Percentiles rank a stretch among this genome's conserved stretches.
Evolutionary conservation across 768 basidiomycete genomes (phyloP).

Genomic region (Fistulinella prunicolor): DNA sequence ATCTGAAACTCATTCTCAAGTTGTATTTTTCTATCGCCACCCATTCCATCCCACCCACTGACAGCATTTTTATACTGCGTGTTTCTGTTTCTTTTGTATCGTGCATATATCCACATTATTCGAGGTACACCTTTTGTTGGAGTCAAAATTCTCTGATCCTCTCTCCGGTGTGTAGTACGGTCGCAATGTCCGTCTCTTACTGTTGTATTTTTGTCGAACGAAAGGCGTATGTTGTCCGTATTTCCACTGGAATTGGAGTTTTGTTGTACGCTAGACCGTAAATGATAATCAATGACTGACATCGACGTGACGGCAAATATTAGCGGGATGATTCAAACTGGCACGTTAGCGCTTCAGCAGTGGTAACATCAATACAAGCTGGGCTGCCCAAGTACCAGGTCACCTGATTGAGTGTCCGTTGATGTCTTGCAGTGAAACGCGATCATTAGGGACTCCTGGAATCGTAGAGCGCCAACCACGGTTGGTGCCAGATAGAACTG

Average conservation of each 20-base stretch:
- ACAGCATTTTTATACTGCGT: slow-evolving; percentile 10
- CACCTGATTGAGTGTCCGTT: too few relatives aligned
- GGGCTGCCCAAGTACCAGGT: too few relatives aligned
- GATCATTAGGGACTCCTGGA: too few relatives aligned
- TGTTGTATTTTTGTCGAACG: slow-evolving; percentile 18
- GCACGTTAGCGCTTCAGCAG: too few relatives aligned
- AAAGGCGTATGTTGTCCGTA: slow-evolving; percentile 11
- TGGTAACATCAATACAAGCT: too few relatives aligned
- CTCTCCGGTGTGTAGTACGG: slow-evolving; percentile 1
- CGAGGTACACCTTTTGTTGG: slow-evolving; percentile 9
- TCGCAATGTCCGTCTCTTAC: slow-evolving; percentile 3
- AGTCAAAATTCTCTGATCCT: neutral
- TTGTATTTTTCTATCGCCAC: slow-evolving; percentile 23
- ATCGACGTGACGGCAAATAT: too few relatives aligned
- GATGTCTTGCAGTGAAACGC: too few relatives aligned
- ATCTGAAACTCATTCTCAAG: slow-evolving; percentile 17
- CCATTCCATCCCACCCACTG: slow-evolving; percentile 7
- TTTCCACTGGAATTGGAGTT: neutral
- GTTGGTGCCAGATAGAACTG: too few relatives aligned
- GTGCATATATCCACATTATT: slow-evolving; percentile 24
- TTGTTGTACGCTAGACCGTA: neutral
- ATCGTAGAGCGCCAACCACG: too few relatives aligned
- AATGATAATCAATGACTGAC: neutral
- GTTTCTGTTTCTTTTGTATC: slow-evolving; percentile 1
- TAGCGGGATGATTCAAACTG: too few relatives aligned